Base-by-base conservation (phyloP, 345 rosid genomes). In the Jatropha curcas region DNA sequence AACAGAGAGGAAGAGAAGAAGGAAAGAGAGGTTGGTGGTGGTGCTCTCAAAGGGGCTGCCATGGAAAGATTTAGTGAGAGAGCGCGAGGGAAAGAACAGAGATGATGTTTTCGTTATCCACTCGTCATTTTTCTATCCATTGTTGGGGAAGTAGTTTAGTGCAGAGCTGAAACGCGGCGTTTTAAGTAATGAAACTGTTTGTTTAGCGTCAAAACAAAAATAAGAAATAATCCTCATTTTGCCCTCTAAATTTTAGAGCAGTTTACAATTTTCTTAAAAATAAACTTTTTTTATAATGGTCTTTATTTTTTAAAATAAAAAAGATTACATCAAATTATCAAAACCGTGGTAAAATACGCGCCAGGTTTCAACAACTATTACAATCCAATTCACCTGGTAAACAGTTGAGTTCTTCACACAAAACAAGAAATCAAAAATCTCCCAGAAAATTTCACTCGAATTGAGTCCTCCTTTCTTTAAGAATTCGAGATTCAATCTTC, bases 11-110 rank as follows among this genome's bases (percentile, higher is more conserved):
- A 71, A 17, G 73, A 73, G 60, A 56, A 53, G 45, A 68, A 61
- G 28, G 58, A 56, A 4, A 65, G 63, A 33, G 86, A 76, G 37
- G 93, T 76, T 28, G 84, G 56, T 4, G 69, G 25, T 25, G 56
- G 25, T 10, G 69, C 27, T 65, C 69, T 65, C 28, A 7, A 5
- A 3, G 69, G 27, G 22, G 70, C 51, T 39, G 72, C 62, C 52
- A 69, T 39, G 9, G 9, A 11, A 19, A 31, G 25, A n/a, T 34
- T 55, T 14, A 24, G 11, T 4, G 46, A 35, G 22, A 51, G 4
- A 1, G 19, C 0, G 41, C 19, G 30, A 27, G 5, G 45, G 25
- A 20, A 37, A 27, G 11, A 5, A 30, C 0, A 65, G 22, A 25
- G 35, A 64, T 64, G 14, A 34, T 60, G 65, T 58, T n/a, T n/a